Conservation (phyloP, 306 rosid genomes). For the Vigna trinervia region DNA sequence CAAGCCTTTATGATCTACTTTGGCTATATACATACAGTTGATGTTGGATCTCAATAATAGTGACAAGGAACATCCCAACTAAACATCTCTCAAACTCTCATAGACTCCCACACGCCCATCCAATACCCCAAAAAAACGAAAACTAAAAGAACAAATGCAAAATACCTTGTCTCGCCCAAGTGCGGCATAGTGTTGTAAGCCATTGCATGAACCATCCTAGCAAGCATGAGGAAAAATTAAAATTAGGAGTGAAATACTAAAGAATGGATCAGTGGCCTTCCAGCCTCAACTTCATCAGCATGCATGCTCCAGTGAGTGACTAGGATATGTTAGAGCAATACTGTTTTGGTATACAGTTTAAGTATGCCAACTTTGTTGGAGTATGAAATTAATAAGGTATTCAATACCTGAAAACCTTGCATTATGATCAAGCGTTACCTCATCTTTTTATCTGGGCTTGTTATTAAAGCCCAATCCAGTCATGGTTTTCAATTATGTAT, state of each 20-base stretch:
- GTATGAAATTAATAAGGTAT: slow-evolving; percentile 5
- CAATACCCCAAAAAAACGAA: neutral
- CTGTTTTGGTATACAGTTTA: neutral
- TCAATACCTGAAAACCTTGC: slow-evolving; percentile 4
- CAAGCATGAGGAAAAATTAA: slow-evolving; percentile 30
- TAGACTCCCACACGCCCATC: neutral
- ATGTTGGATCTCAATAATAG: neutral
- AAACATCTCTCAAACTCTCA: slow-evolving; percentile 11
- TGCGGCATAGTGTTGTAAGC: slow-evolving; percentile 98
- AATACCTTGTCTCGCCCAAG: slow-evolving; percentile 98
- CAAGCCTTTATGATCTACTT: neutral
- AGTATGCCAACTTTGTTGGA: neutral
- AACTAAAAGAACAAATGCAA: neutral
- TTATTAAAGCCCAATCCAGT: neutral
- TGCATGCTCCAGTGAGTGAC: neutral
- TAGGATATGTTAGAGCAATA: slow-evolving; percentile 3
- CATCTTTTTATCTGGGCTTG: neutral
- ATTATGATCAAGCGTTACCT: neutral
- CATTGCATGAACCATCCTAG: slow-evolving; percentile 99
- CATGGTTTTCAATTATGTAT: neutral
- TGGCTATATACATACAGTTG: neutral
- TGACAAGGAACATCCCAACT: neutral
- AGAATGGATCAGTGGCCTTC: slow-evolving; percentile 22
- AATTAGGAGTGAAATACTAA: slow-evolving; percentile 28
- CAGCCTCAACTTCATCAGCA: slow-evolving; percentile 41